Conservation (phyloP, 176 grass and related monocot species). For the Otatea glauca region DNA sequence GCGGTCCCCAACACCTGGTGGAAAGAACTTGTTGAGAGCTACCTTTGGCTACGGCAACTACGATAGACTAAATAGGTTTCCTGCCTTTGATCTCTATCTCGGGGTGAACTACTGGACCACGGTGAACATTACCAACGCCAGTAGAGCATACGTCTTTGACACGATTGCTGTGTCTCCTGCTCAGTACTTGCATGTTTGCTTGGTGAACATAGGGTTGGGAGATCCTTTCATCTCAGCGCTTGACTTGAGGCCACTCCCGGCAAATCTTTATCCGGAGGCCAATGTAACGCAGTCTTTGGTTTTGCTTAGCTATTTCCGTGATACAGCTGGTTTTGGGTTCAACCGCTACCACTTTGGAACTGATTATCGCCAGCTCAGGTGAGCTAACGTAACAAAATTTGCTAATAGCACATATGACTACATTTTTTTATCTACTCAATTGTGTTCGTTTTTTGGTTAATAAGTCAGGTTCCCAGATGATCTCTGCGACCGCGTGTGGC, state of each 20-base stretch:
- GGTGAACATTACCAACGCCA: neutral
- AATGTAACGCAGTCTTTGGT: neutral
- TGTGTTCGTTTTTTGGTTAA: too few species aligned
- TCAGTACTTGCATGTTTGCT: constrained; percentile 47
- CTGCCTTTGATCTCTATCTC: constrained; percentile 50
- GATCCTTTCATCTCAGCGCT: constrained; percentile 57
- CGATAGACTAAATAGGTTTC: constrained; percentile 22
- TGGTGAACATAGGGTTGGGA: constrained; percentile 41
- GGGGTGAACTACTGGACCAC: constrained; percentile 49
- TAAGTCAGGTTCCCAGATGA: too few species aligned
- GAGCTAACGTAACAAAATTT: too few species aligned
- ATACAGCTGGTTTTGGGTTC: too few species aligned
- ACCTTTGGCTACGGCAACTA: constrained; percentile 55
- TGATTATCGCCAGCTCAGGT: too few species aligned
- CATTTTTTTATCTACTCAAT: too few species aligned
- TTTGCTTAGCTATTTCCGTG: too few species aligned
- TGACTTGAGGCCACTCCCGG: constrained; percentile 33
- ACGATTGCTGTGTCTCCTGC: constrained; percentile 20
- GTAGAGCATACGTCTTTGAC: too few species aligned
- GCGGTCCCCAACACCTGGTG: constrained; percentile 12
- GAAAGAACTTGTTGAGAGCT: constrained; percentile 48
- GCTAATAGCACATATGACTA: too few species aligned
- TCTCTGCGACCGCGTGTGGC: too few species aligned
- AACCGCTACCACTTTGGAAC: too few species aligned
- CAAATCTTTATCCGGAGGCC: neutral